phyloP scores from a whole-genome alignment of 164 flowering plant genomes.

The Aristolochia californica region DNA sequence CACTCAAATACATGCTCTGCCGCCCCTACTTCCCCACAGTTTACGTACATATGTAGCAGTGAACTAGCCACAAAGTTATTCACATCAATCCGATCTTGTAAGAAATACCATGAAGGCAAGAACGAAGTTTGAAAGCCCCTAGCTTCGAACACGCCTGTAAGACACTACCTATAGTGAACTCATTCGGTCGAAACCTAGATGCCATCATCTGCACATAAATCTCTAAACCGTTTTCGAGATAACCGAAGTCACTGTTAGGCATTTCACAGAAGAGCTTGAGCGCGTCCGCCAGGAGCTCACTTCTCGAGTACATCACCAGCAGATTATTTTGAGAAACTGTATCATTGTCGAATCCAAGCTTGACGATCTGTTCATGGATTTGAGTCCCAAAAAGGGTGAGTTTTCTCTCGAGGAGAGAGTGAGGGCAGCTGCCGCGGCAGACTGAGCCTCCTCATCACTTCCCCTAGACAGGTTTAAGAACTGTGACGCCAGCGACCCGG shows the following conservation, averaged over 20 bases:
- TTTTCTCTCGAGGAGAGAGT: slow-evolving; percentile 16
- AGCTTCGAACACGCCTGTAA: slow-evolving; percentile 20
- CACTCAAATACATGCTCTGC: slow-evolving; percentile 25
- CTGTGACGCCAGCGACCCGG: background rate
- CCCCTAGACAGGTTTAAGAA: background rate
- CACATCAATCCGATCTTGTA: slow-evolving; percentile 29
- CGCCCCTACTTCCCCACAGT: slow-evolving; percentile 21
- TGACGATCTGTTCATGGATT: slow-evolving; percentile 28
- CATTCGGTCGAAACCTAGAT: slow-evolving; percentile 33
- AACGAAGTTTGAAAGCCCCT: slow-evolving; percentile 17
- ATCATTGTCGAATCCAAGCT: slow-evolving; percentile 22
- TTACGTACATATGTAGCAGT: slow-evolving; percentile 30
- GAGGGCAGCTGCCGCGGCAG: slow-evolving; percentile 19
- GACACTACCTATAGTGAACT: slow-evolving; percentile 40
- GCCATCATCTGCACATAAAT: slow-evolving; percentile 26
- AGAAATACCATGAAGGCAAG: slow-evolving; percentile 29
- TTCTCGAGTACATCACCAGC: slow-evolving; percentile 26
- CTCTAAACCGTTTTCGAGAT: slow-evolving; percentile 31
- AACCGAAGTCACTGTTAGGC: slow-evolving; percentile 32
- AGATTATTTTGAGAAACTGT: slow-evolving; percentile 30
- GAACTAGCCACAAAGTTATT: slow-evolving; percentile 36
- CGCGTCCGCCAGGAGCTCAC: slow-evolving; percentile 19
- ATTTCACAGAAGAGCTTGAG: slow-evolving; percentile 44
- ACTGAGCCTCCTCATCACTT: slow-evolving; percentile 3
- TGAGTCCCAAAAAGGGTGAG: slow-evolving; percentile 17